Percentiles rank a stretch among this genome's conserved stretches.
These are phyloP conservation scores for Reticulascus tulasneorum DNA, from an alignment of 2,329 filamentous ascomycete genomes.

Conservation along the genomic window DNA sequence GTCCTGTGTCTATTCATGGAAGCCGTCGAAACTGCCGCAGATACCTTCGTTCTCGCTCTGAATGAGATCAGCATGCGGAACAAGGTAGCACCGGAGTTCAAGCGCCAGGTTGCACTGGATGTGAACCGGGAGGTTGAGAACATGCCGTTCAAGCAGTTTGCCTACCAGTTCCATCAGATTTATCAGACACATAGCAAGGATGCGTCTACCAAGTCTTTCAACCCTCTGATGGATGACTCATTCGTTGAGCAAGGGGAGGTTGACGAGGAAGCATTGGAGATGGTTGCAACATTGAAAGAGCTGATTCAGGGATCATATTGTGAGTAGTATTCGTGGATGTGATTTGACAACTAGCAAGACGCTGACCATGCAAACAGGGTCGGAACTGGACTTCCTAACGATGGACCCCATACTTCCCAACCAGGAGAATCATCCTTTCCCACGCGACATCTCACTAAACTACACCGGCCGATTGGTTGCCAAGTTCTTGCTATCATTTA, in stretches of 20 bases:
- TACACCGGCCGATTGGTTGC: constrained; percentile 51
- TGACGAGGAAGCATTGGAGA: constrained; percentile 39
- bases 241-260: constrained; percentile 40
- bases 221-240: constrained; percentile 46
- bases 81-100: constrained; percentile 30
- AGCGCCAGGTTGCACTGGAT: constrained; percentile 39
- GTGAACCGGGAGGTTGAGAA: constrained; percentile 51
- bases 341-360: too few species aligned
- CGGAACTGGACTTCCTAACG: constrained; percentile 40
- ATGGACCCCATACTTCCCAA: constrained; percentile 43
- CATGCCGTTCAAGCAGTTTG: constrained; percentile 57
- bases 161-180: constrained; percentile 56
- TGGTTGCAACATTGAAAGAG: constrained; percentile 41
- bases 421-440: constrained; percentile 40
- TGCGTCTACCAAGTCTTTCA: constrained; percentile 46
- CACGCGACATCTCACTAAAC: constrained; percentile 43
- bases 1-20: constrained; percentile 58
- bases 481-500: constrained; percentile 53
- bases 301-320: constrained; percentile 40
- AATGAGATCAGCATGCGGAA: constrained; percentile 45
- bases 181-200: constrained; percentile 54
- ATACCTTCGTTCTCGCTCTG: constrained; percentile 47
- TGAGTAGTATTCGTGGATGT: constrained; percentile 27
- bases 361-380: constrained; percentile 24
- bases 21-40: constrained; percentile 48